phyloP scores from a whole-genome alignment of 495 filamentous ascomycete genomes.

The Aspergillus homomorphus region DNA sequence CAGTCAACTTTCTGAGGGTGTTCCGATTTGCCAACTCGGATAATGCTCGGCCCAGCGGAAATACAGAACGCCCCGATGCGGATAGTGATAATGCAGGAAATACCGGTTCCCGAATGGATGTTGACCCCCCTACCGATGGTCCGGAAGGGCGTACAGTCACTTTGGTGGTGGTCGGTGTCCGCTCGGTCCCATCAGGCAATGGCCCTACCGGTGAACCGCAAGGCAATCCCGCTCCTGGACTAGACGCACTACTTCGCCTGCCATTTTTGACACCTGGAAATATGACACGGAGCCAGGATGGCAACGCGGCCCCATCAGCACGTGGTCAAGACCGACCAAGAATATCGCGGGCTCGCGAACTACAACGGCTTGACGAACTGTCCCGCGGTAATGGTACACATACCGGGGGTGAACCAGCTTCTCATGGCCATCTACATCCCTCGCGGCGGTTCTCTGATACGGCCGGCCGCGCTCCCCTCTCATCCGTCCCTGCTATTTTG shows the following conservation, averaged over 20 bases:
- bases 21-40: slow-evolving; percentile 59
- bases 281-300: slow-evolving; percentile 39
- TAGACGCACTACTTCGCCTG: slow-evolving; percentile 48
- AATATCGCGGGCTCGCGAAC: slow-evolving; percentile 49
- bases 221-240: slow-evolving; percentile 34
- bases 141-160: slow-evolving; percentile 61
- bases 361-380: too few species aligned
- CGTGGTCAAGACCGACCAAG: slow-evolving; percentile 47
- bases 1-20: slow-evolving; percentile 58
- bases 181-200: slow-evolving; percentile 59
- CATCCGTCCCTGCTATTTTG: slow-evolving; percentile 38
- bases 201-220: slow-evolving; percentile 44
- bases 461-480: slow-evolving; percentile 25
- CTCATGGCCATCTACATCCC: slow-evolving; percentile 25
- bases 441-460: slow-evolving; percentile 41
- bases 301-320: slow-evolving; percentile 29
- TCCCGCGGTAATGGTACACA: slow-evolving; percentile 42
- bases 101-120: slow-evolving; percentile 32
- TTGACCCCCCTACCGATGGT: slow-evolving; percentile 46
- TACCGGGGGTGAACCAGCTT: slow-evolving; percentile 43
- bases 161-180: slow-evolving; percentile 69
- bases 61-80: slow-evolving; percentile 20
- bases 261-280: slow-evolving; percentile 61
- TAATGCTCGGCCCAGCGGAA: slow-evolving; percentile 18
- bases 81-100: slow-evolving; percentile 17